phyloP scores from a whole-genome alignment of 169 alveolate genomes.

The Plasmodium chabaudi region DNA sequence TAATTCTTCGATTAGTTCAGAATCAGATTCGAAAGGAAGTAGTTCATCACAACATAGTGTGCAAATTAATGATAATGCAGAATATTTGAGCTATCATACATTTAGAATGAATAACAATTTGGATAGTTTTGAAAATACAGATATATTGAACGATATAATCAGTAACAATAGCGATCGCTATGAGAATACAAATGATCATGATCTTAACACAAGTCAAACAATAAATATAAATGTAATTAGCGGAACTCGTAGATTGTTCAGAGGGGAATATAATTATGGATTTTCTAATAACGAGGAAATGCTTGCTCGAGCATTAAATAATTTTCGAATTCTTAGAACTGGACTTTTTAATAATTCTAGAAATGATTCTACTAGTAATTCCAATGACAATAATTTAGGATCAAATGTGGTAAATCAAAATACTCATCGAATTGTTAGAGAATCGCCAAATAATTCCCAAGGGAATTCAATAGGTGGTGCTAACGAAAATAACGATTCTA shows the following conservation, averaged over 20 bases:
- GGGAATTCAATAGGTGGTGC: slow-evolving; percentile 3
- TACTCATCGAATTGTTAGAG: too few species aligned
- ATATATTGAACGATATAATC: neutral
- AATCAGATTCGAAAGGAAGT: neutral
- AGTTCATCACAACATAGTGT: slow-evolving; percentile 6
- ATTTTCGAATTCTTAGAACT: slow-evolving; percentile 37
- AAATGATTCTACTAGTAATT: slow-evolving; percentile 9
- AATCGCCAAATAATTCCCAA: slow-evolving; percentile 4
- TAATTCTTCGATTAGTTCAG: slow-evolving; percentile 11
- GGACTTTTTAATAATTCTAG: slow-evolving; percentile 5
- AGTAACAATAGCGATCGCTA: neutral
- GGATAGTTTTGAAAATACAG: too few species aligned
- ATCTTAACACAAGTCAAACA: slow-evolving; percentile 2
- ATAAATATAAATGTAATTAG: neutral
- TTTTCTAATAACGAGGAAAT: slow-evolving; percentile 7
- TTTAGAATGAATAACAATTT: neutral
- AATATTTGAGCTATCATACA: slow-evolving; percentile 7
- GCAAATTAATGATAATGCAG: neutral
- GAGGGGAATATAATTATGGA: slow-evolving; percentile 28
- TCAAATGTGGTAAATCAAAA: too few species aligned
- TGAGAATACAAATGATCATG: slow-evolving; percentile 10
- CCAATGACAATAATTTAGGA: too few species aligned
- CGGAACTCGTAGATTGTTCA: neutral
- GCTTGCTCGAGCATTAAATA: slow-evolving; percentile 14
- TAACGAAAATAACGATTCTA: neutral